Evolutionary conservation across 495 filamentous ascomycete genomes (phyloP), one percentile per base, ranked within the genome.

Genomic region (Xylaria curta): DNA sequence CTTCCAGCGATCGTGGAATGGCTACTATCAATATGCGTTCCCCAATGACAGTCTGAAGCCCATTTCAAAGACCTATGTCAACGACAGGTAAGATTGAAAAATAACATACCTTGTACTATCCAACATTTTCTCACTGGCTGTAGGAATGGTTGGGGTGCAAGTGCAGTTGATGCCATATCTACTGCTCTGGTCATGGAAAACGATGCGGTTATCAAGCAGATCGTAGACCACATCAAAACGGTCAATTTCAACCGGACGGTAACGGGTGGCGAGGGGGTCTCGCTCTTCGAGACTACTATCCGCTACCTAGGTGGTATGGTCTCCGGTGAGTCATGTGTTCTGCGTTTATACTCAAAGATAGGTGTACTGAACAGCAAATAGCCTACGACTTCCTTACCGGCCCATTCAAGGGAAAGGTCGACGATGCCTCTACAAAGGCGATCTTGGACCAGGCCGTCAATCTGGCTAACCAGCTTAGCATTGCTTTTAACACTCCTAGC

Each of bases 281-380:
- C 91, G 68, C 81, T 97, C 38, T 97, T 97, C 71, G 94, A 97
- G 81, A 97, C 94, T 3, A 97, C 93, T 3, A 97, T 97, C 75
- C 91, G 94, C 4, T 97, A 97, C 74, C 82, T 97, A 4, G 94
- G 85, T 19, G 94, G 94, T 21, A 83, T 97, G 73, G 73, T 97
- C 53, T 92, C 94, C 10, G 84, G 85, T 86, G 74, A 9, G 54
- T 54, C 17, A 58, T 19, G 4, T 9, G 47, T 31, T 13, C 26
- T 15, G 21, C 7, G 19, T 59, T 28, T 24, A 21, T 38, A 51
- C 17, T 10, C 21, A 12, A 44, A 1, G 36, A 44, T n/a, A 9
- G 7, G 3, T 46, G 3, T 42, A 36, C 4, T 33, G 26, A 70
- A 3, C 46, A 28, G 46, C 3, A 62, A 70, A 42, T 51, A 87